Base-by-base conservation (phyloP, 2,329 filamentous ascomycete species). In the Zelopaecilomyces penicillatus region DNA sequence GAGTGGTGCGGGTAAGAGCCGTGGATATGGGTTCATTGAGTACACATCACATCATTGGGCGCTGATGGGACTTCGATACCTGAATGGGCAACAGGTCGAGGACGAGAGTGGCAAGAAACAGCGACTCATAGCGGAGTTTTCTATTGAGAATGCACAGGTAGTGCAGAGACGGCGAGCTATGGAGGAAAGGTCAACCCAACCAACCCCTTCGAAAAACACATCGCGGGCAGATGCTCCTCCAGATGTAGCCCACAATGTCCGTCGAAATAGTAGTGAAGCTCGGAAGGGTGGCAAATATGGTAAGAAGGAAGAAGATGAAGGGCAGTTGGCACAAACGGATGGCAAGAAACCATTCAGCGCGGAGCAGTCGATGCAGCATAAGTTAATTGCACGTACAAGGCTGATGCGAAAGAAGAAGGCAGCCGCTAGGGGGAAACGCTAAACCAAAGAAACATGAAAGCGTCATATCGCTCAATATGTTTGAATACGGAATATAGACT, bases 11-110 rank as follows among this genome's bases (percentile, higher is more conserved):
- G 90, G 90, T 39, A 79, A 86, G 60, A 93, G 86, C 62, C 80
- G 91, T 62, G 93, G 93, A 5, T 98, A 98, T 62, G 93, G 94
- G 9, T 98, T 98, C 70, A 85, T 98, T 54, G 93, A 98, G 68
- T 98, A 96, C 66, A 85, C 82, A 52, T 93, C 87, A 30, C 93
- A 98, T 60, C 84, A 93, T 41, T 91, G 85, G 73, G 93, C 93
- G 10, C 74, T 98, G 34, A 97, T 97, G 87, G 93, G 88, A 27
- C 71, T 98, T 50, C 77, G 93, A 39, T 97, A 88, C 82, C 74
- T 98, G 46, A 98, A 98, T 62, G 90, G 91, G 2, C 83, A 78
- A 47, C 68, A 77, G 30, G 55, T 80, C 12, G 70, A 75, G 56
- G 78, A 75, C 51, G 66, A 71, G 27, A 66, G 76, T 43, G 89